A percentile compares a stretch with the other conserved stretches of the same genome.
Evolutionary conservation across 179 eudicot species (phyloP).

Genomic region (Nepenthes alata): DNA sequence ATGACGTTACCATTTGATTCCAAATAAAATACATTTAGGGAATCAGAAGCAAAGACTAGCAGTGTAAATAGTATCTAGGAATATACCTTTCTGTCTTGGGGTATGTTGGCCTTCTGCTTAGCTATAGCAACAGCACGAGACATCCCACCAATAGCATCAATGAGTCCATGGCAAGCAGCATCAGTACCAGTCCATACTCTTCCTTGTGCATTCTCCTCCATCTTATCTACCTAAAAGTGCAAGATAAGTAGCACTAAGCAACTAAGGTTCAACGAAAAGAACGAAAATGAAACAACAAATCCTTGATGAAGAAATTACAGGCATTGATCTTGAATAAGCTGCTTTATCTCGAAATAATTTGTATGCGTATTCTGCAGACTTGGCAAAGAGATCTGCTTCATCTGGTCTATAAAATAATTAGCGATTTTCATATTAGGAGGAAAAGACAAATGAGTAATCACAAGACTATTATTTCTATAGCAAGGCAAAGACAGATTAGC

Average conservation of each 20-base stretch:
- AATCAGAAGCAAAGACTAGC: no score
- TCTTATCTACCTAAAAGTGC: slow-evolving; percentile 46
- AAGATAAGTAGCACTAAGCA: not conserved
- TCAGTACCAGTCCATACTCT: slow-evolving; percentile 90
- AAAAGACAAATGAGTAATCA: not conserved
- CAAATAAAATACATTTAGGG: no score
- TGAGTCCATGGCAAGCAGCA: slow-evolving; percentile 64
- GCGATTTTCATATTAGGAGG: not conserved
- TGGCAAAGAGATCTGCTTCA: slow-evolving; percentile 81
- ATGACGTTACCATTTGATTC: no score
- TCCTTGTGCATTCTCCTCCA: slow-evolving; percentile 92
- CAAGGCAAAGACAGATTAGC: not conserved
- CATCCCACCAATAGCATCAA: slow-evolving; percentile 73
- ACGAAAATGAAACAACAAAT: not conserved
- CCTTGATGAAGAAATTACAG: slow-evolving; percentile 23
- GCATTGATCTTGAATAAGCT: slow-evolving; percentile 83
- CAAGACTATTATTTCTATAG: not conserved
- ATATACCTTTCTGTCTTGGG: slow-evolving; percentile 53
- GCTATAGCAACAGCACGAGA: slow-evolving; percentile 80
- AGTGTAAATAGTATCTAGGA: not conserved
- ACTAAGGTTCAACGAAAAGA: not conserved
- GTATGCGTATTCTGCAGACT: slow-evolving; percentile 62
- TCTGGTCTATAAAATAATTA: slow-evolving; percentile 39
- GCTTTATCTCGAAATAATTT: slow-evolving; percentile 80
- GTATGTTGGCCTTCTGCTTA: slow-evolving; percentile 70